A percentile compares a stretch with the other conserved stretches of the same genome.
These are phyloP conservation scores for Agaricus bisporus DNA, from an alignment of 768 basidiomycete species.

Conservation along the genomic window DNA sequence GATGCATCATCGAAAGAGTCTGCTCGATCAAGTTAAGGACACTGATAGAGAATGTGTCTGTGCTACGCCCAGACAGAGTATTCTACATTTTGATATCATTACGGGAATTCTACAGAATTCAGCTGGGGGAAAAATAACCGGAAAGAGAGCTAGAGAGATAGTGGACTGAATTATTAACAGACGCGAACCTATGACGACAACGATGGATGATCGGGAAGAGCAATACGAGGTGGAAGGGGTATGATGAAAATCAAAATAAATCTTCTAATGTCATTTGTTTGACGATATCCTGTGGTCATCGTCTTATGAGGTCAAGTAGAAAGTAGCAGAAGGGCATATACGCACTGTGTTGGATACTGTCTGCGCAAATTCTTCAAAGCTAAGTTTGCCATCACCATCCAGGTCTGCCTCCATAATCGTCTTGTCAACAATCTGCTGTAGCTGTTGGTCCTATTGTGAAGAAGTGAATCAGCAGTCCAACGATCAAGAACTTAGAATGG, in stretches of 20 bases:
- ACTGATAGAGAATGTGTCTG: too few relatives aligned
- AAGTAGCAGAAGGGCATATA: conserved; percentile 7
- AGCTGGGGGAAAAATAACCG: background rate
- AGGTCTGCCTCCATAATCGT: conserved; percentile 99
- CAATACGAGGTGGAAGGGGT: background rate
- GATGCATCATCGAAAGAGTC: too few relatives aligned
- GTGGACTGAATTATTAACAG: background rate
- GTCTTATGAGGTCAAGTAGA: background rate
- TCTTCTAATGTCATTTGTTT: conserved; percentile 99
- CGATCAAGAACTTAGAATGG: background rate
- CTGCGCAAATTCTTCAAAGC: conserved; percentile 92
- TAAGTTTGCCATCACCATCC: conserved; percentile 95
- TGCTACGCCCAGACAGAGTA: background rate
- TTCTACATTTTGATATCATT: conserved; percentile 8
- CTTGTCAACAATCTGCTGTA: conserved; percentile 99
- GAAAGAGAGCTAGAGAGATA: background rate
- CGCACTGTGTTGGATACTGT: conserved; percentile 96
- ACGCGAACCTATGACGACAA: background rate
- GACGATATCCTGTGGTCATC: conserved; percentile 76
- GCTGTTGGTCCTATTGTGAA: conserved; percentile 77
- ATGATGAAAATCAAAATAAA: conserved; percentile 50
- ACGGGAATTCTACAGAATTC: background rate
- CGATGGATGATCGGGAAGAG: background rate
- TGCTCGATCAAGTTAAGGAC: too few relatives aligned
- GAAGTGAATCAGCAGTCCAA: conserved; percentile 3